phyloP scores from a whole-genome alignment of 2,329 filamentous ascomycete species.

The Sodiomyces alkalinus region DNA sequence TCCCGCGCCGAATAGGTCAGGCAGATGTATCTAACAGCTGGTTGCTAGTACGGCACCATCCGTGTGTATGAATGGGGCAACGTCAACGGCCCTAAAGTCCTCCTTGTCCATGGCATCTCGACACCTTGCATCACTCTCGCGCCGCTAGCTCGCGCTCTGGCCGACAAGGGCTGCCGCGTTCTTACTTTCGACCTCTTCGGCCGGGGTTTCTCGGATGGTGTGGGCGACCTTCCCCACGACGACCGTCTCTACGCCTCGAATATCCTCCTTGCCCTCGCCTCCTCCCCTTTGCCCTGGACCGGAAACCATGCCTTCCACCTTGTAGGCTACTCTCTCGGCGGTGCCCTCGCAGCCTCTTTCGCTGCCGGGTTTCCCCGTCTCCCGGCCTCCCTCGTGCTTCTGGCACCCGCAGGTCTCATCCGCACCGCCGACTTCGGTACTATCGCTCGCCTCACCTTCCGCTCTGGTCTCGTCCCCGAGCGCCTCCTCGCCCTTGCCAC shows the following conservation, averaged over 20 bases:
- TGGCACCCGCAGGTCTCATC: constrained; percentile 69
- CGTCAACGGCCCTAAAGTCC: constrained; percentile 53
- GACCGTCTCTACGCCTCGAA: constrained; percentile 59
- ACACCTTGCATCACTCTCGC: constrained; percentile 64
- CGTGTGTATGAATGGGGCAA: constrained; percentile 76
- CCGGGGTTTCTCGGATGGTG: constrained; percentile 50
- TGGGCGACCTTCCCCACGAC: constrained; percentile 54
- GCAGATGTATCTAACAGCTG: no score
- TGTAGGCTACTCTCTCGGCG: constrained; percentile 70
- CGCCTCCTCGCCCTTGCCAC: constrained; percentile 32
- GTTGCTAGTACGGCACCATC: constrained; percentile 58
- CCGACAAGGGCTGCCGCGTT: constrained; percentile 56
- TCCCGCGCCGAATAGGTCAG: no score
- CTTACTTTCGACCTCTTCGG: constrained; percentile 68
- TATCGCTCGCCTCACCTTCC: constrained; percentile 34
- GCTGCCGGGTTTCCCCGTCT: constrained; percentile 56
- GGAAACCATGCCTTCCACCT: constrained; percentile 43
- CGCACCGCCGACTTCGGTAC: constrained; percentile 35
- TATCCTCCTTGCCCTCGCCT: constrained; percentile 54
- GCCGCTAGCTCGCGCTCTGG: constrained; percentile 51
- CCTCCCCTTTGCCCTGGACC: constrained; percentile 55
- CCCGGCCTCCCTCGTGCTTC: constrained; percentile 54
- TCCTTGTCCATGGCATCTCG: constrained; percentile 72
- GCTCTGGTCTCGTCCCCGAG: constrained; percentile 37
- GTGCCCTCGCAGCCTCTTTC: constrained; percentile 62